Percentiles rank a stretch among this genome's conserved stretches.
These are phyloP conservation scores for Suillus cothurnatus DNA, from an alignment of 768 basidiomycete genomes.

Conservation along the genomic window DNA sequence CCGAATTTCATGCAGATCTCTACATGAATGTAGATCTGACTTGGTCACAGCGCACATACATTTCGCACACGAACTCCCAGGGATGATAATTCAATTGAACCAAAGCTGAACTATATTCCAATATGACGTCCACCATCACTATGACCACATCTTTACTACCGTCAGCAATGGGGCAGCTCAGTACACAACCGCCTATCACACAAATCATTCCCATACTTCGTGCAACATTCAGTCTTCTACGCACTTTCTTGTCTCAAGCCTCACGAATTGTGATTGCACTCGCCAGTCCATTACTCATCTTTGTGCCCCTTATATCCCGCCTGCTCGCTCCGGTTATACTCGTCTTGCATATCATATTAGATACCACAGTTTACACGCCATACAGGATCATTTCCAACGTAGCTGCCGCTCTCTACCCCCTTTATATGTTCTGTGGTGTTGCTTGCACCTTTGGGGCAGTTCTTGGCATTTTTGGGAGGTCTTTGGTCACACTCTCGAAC, in stretches of 20 bases:
- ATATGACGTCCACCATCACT: neutral
- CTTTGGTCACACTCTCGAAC: neutral
- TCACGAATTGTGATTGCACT: constrained; percentile 15
- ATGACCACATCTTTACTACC: constrained; percentile 4
- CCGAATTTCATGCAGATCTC: neutral
- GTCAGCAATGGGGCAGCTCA: neutral
- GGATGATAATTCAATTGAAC: neutral
- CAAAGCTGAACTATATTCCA: neutral
- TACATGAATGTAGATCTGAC: neutral
- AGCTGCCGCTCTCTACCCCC: constrained; percentile 49
- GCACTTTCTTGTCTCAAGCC: constrained; percentile 11
- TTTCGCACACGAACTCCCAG: neutral
- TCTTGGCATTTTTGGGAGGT: constrained; percentile 43
- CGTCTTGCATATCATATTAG: constrained; percentile 41
- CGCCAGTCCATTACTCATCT: constrained; percentile 21
- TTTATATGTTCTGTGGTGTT: constrained; percentile 58
- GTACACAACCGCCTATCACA: constrained; percentile 25
- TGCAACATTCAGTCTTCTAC: constrained; percentile 18
- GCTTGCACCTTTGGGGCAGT: constrained; percentile 54
- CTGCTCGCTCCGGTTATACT: constrained; percentile 51
- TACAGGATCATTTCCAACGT: constrained; percentile 40
- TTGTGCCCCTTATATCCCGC: constrained; percentile 36
- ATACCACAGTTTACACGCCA: constrained; percentile 49
- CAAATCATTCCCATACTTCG: constrained; percentile 23
- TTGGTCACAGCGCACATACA: neutral